Percentiles rank a stretch among this genome's conserved stretches.
phyloP scores from a whole-genome alignment of 768 basidiomycete genomes.

The Brasilioporus rufonigricans region DNA sequence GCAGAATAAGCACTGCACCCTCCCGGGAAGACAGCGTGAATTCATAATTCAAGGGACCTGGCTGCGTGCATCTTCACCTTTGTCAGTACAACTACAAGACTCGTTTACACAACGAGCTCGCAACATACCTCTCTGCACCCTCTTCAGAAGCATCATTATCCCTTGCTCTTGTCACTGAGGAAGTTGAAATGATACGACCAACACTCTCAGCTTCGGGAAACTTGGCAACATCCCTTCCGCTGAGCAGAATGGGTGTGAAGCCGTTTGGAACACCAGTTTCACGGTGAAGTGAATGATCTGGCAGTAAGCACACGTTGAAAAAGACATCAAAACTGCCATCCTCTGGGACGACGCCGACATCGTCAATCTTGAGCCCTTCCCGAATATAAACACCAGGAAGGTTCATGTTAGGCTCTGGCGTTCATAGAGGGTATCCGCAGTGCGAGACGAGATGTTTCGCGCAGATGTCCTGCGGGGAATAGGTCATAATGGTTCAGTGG shows the following conservation, averaged over 20 bases:
- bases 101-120: background rate
- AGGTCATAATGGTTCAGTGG: background rate
- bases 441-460: conserved; percentile 10
- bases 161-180: conserved; percentile 7
- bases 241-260: conserved; percentile 22
- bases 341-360: conserved; percentile 32
- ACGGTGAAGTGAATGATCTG: conserved; percentile 19
- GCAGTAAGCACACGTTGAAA: conserved; percentile 35
- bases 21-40: conserved; percentile 18
- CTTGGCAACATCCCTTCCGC: conserved; percentile 7
- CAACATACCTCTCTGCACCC: background rate
- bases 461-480: conserved; percentile 18
- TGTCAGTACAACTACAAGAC: background rate
- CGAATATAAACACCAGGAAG: conserved; percentile 24
- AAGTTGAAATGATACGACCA: conserved; percentile 13
- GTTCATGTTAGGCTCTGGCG: conserved; percentile 26
- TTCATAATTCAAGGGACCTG: conserved; percentile 7
- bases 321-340: conserved; percentile 36
- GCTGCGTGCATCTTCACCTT: background rate
- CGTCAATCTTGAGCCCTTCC: conserved; percentile 33
- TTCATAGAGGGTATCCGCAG: conserved; percentile 35
- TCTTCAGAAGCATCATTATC: background rate
- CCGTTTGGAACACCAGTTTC: conserved; percentile 22
- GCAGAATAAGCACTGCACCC: conserved; percentile 33
- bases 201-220: conserved; percentile 7